Percentiles rank a stretch among this genome's conserved stretches.
These are phyloP conservation scores for Erigeron canadensis DNA, from an alignment of 129 eudicot species.

Conservation along the genomic window DNA sequence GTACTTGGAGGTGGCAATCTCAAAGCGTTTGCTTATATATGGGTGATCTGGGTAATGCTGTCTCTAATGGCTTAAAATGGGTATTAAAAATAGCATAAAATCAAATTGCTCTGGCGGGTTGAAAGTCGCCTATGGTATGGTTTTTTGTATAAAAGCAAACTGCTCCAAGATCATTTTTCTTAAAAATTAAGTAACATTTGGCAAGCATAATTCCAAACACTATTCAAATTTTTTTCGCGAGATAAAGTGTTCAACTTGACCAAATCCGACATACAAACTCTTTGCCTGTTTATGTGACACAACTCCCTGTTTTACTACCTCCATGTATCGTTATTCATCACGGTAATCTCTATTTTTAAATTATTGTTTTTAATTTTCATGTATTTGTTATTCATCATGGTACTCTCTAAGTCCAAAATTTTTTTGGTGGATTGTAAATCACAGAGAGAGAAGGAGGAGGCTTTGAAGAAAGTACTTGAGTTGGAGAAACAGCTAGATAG, in stretches of 20 bases:
- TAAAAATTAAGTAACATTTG: background rate
- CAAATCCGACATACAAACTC: background rate
- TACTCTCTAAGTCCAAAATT: too few relatives aligned
- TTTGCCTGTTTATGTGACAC: background rate
- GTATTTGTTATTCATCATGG: background rate
- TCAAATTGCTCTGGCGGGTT: background rate
- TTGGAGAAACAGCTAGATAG: slow-evolving; percentile 71
- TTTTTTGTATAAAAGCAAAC: background rate
- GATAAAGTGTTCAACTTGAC: too few relatives aligned
- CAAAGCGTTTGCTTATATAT: background rate
- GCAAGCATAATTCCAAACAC: background rate
- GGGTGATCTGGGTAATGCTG: background rate
- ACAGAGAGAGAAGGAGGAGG: slow-evolving; percentile 91
- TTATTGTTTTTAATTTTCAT: too few relatives aligned
- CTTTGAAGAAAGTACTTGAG: slow-evolving; percentile 63
- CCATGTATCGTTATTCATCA: too few relatives aligned
- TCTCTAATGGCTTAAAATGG: background rate
- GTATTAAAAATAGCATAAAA: background rate
- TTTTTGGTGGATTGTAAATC: slow-evolving; percentile 17
- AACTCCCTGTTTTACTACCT: background rate
- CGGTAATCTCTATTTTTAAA: too few relatives aligned
- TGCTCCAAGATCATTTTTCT: slow-evolving; percentile 2
- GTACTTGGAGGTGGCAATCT: slow-evolving; percentile 7
- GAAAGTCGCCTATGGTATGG: background rate
- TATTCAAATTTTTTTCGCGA: too few relatives aligned